These are phyloP conservation scores for Tilletiopsis washingtonensis DNA, from an alignment of 1,284 basidiomycete genomes.

Conservation along the genomic window DNA sequence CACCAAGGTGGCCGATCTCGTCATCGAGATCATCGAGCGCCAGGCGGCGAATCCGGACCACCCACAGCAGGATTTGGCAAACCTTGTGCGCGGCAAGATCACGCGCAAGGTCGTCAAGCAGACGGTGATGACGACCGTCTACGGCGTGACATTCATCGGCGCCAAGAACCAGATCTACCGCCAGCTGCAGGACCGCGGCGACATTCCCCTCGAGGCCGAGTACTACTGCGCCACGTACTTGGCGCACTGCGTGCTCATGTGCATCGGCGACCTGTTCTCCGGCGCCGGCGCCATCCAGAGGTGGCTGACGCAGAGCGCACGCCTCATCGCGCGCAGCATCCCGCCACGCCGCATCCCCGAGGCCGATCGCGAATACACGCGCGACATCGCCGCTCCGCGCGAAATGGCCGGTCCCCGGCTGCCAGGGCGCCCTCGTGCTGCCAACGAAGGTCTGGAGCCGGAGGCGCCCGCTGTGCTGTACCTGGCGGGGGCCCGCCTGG, in stretches of 20 bases:
- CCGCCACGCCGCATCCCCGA: slow-evolving; percentile 65
- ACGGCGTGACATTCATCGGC: slow-evolving; percentile 92
- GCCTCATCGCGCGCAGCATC: slow-evolving; percentile 79
- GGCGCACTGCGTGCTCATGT: slow-evolving; percentile 40
- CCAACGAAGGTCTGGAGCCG: too few relatives aligned
- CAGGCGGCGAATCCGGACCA: slow-evolving; percentile 51
- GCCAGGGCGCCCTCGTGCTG: too few relatives aligned
- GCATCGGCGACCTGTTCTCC: slow-evolving; percentile 82
- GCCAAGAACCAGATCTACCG: slow-evolving; percentile 90
- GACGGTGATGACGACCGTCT: slow-evolving; percentile 99
- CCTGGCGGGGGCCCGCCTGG: too few relatives aligned
- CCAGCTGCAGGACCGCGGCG: slow-evolving; percentile 71
- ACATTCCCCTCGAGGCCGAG: slow-evolving; percentile 64
- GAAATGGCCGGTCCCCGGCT: too few relatives aligned
- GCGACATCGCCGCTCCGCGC: slow-evolving; percentile 11
- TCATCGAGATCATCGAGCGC: slow-evolving; percentile 50
- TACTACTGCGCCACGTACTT: slow-evolving; percentile 76
- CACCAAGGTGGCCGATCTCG: slow-evolving; percentile 69
- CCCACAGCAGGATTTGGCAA: slow-evolving; percentile 51
- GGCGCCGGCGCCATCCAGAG: slow-evolving; percentile 85
- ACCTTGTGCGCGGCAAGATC: slow-evolving; percentile 68
- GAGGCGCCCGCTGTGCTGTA: too few relatives aligned
- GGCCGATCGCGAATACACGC: neutral
- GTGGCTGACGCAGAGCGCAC: slow-evolving; percentile 77
- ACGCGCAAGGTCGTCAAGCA: slow-evolving; percentile 96